Evolutionary conservation across 2,329 filamentous ascomycete genomes (phyloP).

Genomic region (Allantophomopsis cytisporea): DNA sequence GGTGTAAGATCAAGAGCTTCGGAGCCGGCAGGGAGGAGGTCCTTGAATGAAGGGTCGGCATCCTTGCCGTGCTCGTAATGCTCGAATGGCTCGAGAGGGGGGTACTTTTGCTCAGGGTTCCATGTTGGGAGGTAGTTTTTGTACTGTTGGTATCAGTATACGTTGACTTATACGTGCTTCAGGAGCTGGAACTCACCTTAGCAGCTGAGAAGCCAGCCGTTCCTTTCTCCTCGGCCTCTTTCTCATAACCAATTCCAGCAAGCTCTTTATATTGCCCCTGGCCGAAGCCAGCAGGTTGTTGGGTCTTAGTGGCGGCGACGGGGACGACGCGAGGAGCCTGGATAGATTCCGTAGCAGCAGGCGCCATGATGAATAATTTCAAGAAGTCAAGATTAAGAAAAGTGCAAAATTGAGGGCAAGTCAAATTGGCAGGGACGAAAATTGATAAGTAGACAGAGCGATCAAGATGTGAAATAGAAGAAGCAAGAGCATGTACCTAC

Average conservation of each 20-base stretch:
- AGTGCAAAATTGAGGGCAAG: too few relatives aligned
- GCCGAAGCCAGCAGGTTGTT: too few relatives aligned
- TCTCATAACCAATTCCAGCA: slow-evolving; percentile 15
- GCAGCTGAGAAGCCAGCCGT: slow-evolving; percentile 12
- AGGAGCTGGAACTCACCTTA: slow-evolving; percentile 6
- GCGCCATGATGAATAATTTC: slow-evolving; percentile 1
- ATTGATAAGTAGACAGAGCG: too few relatives aligned
- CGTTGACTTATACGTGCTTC: background rate
- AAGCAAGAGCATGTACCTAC: too few relatives aligned
- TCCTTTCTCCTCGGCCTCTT: slow-evolving; percentile 15
- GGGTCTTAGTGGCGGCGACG: background rate
- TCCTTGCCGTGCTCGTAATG: slow-evolving; percentile 67
- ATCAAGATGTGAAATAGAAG: too few relatives aligned
- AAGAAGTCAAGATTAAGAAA: too few relatives aligned
- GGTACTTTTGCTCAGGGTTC: slow-evolving; percentile 49
- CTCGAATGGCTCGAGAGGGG: slow-evolving; percentile 54
- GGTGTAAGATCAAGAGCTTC: slow-evolving; percentile 52
- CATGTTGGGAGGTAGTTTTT: slow-evolving; percentile 63
- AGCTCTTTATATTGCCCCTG: slow-evolving; percentile 16
- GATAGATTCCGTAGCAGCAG: slow-evolving; percentile 1
- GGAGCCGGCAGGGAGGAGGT: slow-evolving; percentile 44
- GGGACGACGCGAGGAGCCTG: background rate
- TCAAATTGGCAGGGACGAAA: too few relatives aligned
- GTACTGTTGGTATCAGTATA: slow-evolving; percentile 27
- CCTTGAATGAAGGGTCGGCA: slow-evolving; percentile 54